Evolutionary conservation across 257 asterid genomes (phyloP).

Genomic region (Salvia hispanica): DNA sequence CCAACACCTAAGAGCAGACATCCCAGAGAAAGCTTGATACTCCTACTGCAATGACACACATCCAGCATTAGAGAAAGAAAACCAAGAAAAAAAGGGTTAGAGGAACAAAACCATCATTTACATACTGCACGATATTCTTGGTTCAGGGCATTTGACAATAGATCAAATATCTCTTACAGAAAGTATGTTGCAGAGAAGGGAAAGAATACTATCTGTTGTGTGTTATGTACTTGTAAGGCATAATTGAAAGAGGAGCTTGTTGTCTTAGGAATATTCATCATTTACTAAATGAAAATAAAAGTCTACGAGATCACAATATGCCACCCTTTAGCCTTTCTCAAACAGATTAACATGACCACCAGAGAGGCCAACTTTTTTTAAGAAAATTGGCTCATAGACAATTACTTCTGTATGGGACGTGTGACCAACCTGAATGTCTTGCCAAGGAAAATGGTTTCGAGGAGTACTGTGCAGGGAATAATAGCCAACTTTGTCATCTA

Average conservation of each 20-base stretch:
- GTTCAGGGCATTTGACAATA: slow-evolving; percentile 11
- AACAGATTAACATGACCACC: slow-evolving; percentile 7
- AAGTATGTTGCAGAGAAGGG: slow-evolving; percentile 11
- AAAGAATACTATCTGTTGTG: slow-evolving; percentile 12
- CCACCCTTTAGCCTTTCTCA: slow-evolving; percentile 12
- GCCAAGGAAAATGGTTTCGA: slow-evolving; percentile 85
- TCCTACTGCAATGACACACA: slow-evolving; percentile 61
- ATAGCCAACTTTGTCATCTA: slow-evolving; percentile 94
- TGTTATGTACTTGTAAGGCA: slow-evolving; percentile 21
- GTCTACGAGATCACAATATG: neutral
- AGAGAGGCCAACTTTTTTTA: neutral
- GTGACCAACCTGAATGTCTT: slow-evolving; percentile 68
- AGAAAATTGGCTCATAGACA: slow-evolving; percentile 13
- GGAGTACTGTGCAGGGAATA: slow-evolving; percentile 84
- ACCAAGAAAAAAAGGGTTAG: slow-evolving; percentile 10
- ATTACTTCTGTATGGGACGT: slow-evolving; percentile 8
- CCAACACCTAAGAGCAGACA: slow-evolving; percentile 88
- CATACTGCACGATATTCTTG: neutral
- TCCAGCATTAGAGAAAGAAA: slow-evolving; percentile 27
- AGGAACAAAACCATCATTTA: neutral
- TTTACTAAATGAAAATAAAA: slow-evolving; percentile 13
- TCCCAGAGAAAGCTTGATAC: slow-evolving; percentile 62
- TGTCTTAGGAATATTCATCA: slow-evolving; percentile 13
- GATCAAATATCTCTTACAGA: slow-evolving; percentile 9
- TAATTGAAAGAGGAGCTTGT: slow-evolving; percentile 23